These are phyloP conservation scores for Fusarium anthophilum DNA, from an alignment of 2,329 filamentous ascomycete species.

Conservation along the genomic window DNA sequence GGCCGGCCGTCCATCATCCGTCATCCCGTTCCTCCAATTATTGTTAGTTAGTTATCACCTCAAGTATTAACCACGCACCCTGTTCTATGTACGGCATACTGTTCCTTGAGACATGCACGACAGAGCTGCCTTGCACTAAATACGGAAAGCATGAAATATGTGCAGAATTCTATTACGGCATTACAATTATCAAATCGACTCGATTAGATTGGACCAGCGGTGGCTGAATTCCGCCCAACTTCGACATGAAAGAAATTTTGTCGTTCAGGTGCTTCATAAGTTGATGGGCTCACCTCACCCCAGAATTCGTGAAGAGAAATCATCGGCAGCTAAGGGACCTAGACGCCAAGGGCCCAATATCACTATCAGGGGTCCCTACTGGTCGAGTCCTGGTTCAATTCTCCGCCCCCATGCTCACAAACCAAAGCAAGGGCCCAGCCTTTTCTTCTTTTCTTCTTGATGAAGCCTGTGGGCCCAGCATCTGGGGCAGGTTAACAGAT, in stretches of 20 bases:
- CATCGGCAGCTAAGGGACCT: slow-evolving; percentile 21
- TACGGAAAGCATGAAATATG: background rate
- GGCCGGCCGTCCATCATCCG: slow-evolving; percentile 21
- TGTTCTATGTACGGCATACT: background rate
- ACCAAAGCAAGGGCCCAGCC: slow-evolving; percentile 15
- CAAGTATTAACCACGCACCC: background rate
- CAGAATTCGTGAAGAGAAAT: slow-evolving; percentile 27
- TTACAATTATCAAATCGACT: background rate
- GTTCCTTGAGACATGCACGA: slow-evolving; percentile 27
- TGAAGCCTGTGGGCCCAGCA: slow-evolving; percentile 1
- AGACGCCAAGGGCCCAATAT: slow-evolving; percentile 23
- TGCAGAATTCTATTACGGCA: background rate
- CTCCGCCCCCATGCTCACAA: slow-evolving; percentile 23
- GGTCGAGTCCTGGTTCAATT: slow-evolving; percentile 6
- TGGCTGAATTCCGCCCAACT: slow-evolving; percentile 15
- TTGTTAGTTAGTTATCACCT: background rate
- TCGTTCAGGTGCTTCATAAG: slow-evolving; percentile 21
- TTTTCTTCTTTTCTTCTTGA: slow-evolving; percentile 23
- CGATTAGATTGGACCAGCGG: background rate
- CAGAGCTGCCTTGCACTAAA: slow-evolving; percentile 21
- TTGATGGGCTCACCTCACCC: slow-evolving; percentile 35
- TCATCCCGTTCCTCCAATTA: slow-evolving; percentile 25
- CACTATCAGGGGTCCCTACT: slow-evolving; percentile 26
- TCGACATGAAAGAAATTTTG: slow-evolving; percentile 10
- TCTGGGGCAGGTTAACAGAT: slow-evolving; percentile 24